Conservation (phyloP, 2,329 filamentous ascomycete species). For the Nemania sp. region DNA sequence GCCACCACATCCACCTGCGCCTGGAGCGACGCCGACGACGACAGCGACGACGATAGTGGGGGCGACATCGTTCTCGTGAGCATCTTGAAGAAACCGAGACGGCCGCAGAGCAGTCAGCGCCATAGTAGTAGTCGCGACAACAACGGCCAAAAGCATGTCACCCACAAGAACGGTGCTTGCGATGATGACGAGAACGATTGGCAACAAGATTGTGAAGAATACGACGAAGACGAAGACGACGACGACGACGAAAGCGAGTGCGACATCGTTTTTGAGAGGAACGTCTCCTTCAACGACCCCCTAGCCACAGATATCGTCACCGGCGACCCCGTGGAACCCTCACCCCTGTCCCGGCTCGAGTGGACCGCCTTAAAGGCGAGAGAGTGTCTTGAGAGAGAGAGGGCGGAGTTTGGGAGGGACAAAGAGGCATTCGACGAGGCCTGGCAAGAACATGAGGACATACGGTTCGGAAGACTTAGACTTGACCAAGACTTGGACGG, state of each 20-base stretch:
- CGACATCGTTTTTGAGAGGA: constrained; percentile 22
- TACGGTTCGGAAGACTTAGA: not conserved
- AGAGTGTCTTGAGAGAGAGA: constrained; percentile 8
- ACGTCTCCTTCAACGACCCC: constrained; percentile 22
- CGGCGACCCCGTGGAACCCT: constrained; percentile 1
- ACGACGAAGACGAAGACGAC: not conserved
- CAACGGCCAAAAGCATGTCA: not conserved
- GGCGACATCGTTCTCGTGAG: not conserved
- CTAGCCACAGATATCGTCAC: constrained; percentile 23
- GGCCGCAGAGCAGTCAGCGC: too few species aligned
- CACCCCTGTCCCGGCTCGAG: constrained; percentile 14
- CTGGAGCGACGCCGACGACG: not conserved
- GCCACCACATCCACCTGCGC: not conserved
- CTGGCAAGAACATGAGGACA: not conserved
- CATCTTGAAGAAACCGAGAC: constrained; percentile 19
- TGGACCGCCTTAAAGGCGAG: constrained; percentile 16
- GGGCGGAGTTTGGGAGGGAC: not conserved
- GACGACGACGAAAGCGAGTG: constrained; percentile 19
- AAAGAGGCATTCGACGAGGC: not conserved
- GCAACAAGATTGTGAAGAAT: not conserved
- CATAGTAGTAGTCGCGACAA: not conserved
- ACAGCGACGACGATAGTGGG: not conserved
- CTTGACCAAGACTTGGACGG: not conserved
- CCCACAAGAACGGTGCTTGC: too few species aligned
- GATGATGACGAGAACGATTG: not conserved